phyloP scores from a whole-genome alignment of 257 asterid genomes.

The Ocimum tenuiflorum region DNA sequence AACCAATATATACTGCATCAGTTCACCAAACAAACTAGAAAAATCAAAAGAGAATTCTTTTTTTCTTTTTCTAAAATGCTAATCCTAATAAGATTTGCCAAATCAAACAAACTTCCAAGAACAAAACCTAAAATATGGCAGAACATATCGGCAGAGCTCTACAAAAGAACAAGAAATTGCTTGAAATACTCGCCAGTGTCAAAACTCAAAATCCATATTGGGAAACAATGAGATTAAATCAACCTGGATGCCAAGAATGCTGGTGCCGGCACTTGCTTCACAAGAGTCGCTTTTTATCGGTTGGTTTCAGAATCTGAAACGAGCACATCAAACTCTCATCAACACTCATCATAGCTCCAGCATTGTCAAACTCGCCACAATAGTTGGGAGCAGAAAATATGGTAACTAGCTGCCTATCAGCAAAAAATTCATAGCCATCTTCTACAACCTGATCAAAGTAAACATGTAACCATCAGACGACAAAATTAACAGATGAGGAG shows the following conservation, averaged over 20 bases:
- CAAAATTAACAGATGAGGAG: background rate
- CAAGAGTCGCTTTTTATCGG: constrained; percentile 32
- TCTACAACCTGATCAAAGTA: constrained; percentile 36
- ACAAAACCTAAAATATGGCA: background rate
- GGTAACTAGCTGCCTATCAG: constrained; percentile 41
- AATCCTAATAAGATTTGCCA: background rate
- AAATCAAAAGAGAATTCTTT: too few species aligned
- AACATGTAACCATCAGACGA: constrained; percentile 13
- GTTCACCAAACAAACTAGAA: background rate
- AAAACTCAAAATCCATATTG: background rate
- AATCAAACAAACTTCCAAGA: background rate
- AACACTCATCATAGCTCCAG: constrained; percentile 52
- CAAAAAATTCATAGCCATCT: constrained; percentile 48
- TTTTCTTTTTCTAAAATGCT: background rate
- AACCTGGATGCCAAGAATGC: constrained; percentile 20
- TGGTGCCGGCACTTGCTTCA: constrained; percentile 23
- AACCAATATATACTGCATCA: background rate
- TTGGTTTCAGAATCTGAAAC: constrained; percentile 45
- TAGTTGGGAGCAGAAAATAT: constrained; percentile 47
- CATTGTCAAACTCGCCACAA: constrained; percentile 48
- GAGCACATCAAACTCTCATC: constrained; percentile 54
- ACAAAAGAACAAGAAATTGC: constrained; percentile 3
- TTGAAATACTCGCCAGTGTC: background rate
- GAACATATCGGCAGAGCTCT: background rate
- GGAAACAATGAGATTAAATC: background rate